A percentile compares a stretch with the other conserved stretches of the same genome.
phyloP scores from a whole-genome alignment of 768 basidiomycete genomes.

The Pleurotus eryngii region DNA sequence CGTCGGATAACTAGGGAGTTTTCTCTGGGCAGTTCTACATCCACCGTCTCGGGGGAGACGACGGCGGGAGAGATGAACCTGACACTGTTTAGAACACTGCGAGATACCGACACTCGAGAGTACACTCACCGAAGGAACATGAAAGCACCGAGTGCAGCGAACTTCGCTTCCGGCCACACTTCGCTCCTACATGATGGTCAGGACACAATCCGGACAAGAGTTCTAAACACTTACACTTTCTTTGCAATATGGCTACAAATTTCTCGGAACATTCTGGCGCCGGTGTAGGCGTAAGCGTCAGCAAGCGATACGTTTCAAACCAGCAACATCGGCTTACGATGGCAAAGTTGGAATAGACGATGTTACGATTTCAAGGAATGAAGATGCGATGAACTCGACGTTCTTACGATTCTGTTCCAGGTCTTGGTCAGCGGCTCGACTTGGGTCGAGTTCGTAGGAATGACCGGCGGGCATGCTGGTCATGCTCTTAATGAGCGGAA shows the following conservation, averaged over 20 bases:
- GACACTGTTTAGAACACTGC: neutral
- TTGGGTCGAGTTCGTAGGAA: constrained; percentile 77
- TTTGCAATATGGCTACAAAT: constrained; percentile 79
- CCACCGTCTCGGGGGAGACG: constrained; percentile 80
- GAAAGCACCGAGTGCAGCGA: constrained; percentile 83
- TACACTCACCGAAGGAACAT: constrained; percentile 73
- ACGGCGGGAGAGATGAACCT: constrained; percentile 93
- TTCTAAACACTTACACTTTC: constrained; percentile 56
- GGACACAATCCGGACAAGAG: neutral
- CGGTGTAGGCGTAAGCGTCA: constrained; percentile 7
- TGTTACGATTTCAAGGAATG: constrained; percentile 72
- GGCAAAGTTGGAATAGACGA: constrained; percentile 70
- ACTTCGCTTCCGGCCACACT: constrained; percentile 78
- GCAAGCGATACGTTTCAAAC: neutral
- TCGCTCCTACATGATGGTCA: constrained; percentile 36
- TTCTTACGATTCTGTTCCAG: constrained; percentile 64
- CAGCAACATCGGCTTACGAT: constrained; percentile 46
- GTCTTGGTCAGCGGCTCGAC: constrained; percentile 54
- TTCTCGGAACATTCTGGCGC: constrained; percentile 75
- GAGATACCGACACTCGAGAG: neutral
- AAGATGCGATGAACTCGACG: constrained; percentile 69
- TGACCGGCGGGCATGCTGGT: constrained; percentile 66
- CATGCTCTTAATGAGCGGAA: constrained; percentile 77
- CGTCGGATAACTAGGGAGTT: constrained; percentile 53
- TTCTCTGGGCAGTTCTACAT: constrained; percentile 74